Conservation (phyloP, 371 early-diverging fungal species). For the Zychaea mexicana region DNA sequence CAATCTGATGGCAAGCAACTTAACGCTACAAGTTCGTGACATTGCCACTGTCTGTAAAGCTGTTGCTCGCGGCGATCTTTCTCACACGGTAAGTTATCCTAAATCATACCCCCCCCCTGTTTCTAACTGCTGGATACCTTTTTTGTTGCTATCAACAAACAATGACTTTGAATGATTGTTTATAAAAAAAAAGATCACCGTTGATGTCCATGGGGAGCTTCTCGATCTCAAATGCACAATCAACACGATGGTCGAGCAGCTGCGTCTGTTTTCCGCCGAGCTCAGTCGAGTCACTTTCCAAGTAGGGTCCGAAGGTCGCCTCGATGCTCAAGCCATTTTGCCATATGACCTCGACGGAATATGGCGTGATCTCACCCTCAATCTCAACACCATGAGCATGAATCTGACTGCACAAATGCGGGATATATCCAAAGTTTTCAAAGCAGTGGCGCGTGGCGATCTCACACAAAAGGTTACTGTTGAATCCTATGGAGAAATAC, state of each 20-base stretch:
- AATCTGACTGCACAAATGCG: constrained; percentile 31
- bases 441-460: constrained; percentile 35
- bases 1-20: constrained; percentile 31
- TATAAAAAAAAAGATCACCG: constrained; percentile 12
- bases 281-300: constrained; percentile 52
- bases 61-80: constrained; percentile 43
- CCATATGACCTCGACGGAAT: constrained; percentile 50
- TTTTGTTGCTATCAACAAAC: background rate
- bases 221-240: constrained; percentile 65
- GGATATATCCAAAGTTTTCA: constrained; percentile 32
- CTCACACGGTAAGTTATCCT: constrained; percentile 22
- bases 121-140: background rate
- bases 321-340: constrained; percentile 62
- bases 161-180: background rate
- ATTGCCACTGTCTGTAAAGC: constrained; percentile 28
- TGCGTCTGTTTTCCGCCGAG: constrained; percentile 58
- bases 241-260: constrained; percentile 47
- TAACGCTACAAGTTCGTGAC: constrained; percentile 29
- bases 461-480: constrained; percentile 53
- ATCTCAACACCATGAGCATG: constrained; percentile 39
- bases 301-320: constrained; percentile 50
- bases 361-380: constrained; percentile 53
- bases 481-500: constrained; percentile 65
- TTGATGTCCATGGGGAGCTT: constrained; percentile 57
- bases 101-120: background rate